Evolutionary conservation across 371 early-diverging fungal genomes (phyloP), one percentile per base, ranked within the genome.

Genomic region (Homolaphlyctis polyrhiza): DNA sequence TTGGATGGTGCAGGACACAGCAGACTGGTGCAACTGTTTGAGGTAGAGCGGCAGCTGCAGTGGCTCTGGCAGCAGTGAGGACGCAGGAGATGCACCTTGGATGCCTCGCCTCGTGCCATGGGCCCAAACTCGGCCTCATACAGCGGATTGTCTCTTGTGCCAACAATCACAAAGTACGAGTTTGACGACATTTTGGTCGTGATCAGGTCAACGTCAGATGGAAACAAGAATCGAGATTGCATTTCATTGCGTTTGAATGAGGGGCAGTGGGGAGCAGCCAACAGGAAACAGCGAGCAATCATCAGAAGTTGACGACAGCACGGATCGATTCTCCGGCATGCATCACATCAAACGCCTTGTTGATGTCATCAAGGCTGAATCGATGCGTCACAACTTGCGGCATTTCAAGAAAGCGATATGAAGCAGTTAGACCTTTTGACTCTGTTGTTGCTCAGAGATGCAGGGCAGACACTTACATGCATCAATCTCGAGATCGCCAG

Each of bases 91-190:
- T 14, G 6, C 52, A 21, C 52, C 52, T 51, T 51, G 25, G 52
- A 6, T 11, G 27, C 52, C 8, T 51, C 52, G 32, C 52, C 52
- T 11, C 52, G 52, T 8, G 52, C 25, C 25, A 8, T 60, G 16
- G 69, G 71, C 18, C 86, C 87, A 63, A 93, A 86, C 66, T 95
- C 96, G 47, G 92, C 87, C 71, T 96, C 97, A 74, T 92, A 96
- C 51, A 96, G 81, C 35, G 97, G 97, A 66, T 89, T 89, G 77
- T 96, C 96, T 51, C 89, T 88, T 54, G 90, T 88, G 23, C 95
- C 95, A 34, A 96, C 91, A 70, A 96, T 93, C 35, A 86, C 93
- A 84, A 96, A 95, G 71, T 95, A 94, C 59, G 88, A 92, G 21
- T 86, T 79, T 25, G 71, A 63, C 25, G 86, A 76, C 88, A 89